Evolutionary conservation across 176 grass and related monocot species (phyloP).

Genomic region (Paspalum notatum): DNA sequence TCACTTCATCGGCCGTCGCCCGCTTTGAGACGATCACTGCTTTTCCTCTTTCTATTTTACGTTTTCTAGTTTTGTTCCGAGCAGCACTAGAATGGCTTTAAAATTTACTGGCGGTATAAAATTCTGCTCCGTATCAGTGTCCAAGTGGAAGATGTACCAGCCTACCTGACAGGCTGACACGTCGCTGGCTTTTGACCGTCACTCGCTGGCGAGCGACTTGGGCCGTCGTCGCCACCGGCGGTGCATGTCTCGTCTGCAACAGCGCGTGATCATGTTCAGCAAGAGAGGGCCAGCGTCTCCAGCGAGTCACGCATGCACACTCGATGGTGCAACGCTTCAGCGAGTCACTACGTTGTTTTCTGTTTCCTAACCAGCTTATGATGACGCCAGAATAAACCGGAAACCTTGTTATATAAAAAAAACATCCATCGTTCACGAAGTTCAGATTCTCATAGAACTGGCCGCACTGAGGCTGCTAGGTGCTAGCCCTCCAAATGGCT

Average conservation of each 20-base stretch:
- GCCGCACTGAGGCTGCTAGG: too few relatives aligned
- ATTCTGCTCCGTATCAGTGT: background rate
- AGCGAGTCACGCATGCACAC: background rate
- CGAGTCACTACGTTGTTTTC: too few relatives aligned
- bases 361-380: too few relatives aligned
- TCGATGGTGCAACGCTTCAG: too few relatives aligned
- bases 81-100: background rate
- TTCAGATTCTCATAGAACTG: too few relatives aligned
- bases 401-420: too few relatives aligned
- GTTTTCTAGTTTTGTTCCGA: conserved; percentile 34
- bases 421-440: too few relatives aligned
- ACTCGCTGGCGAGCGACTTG: background rate
- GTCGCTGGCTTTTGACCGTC: background rate
- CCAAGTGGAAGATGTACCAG: background rate
- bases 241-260: background rate
- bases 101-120: background rate
- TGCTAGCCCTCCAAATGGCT: too few relatives aligned
- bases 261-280: too few relatives aligned
- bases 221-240: background rate
- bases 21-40: conserved; percentile 14
- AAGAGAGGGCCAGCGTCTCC: background rate
- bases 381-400: too few relatives aligned
- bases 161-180: background rate
- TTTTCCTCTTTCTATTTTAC: background rate
- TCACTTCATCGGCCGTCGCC: background rate